phyloP scores from a whole-genome alignment of 352 stramenopile genomes.

The Phytopythium delawarense region DNA sequence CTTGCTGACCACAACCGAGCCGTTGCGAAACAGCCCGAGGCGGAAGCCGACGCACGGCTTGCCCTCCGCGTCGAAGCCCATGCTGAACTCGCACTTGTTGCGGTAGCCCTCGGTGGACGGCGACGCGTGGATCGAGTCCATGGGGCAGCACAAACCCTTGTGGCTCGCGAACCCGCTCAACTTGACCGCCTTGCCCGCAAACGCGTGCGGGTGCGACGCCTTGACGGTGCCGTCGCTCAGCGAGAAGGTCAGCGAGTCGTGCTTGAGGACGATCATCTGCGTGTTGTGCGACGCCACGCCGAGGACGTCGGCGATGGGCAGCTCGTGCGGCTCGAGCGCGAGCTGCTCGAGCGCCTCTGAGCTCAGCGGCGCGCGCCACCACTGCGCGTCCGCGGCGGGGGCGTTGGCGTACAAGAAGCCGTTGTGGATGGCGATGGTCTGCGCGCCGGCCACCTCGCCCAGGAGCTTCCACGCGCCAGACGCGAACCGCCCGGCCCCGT shows the following conservation, averaged over 20 bases:
- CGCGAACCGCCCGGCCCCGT: constrained; percentile 56
- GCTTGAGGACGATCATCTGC: constrained; percentile 59
- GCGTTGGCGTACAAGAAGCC: constrained; percentile 57
- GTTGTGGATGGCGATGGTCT: constrained; percentile 67
- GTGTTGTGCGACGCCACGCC: constrained; percentile 79
- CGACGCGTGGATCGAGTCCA: constrained; percentile 86
- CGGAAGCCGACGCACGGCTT: constrained; percentile 87
- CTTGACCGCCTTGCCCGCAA: constrained; percentile 6
- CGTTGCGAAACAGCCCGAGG: constrained; percentile 77
- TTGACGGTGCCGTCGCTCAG: constrained; percentile 29
- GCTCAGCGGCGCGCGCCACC: constrained; percentile 49
- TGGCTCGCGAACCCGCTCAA: constrained; percentile 74
- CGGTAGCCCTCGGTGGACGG: constrained; percentile 88
- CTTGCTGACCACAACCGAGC: constrained; percentile 61
- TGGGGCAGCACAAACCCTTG: constrained; percentile 77
- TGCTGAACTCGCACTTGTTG: constrained; percentile 98
- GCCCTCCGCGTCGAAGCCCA: constrained; percentile 78
- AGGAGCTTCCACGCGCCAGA: constrained; percentile 59
- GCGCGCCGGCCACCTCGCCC: constrained; percentile 31
- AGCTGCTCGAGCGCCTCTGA: constrained; percentile 44
- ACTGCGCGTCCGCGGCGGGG: constrained; percentile 16
- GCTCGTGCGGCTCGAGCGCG: constrained; percentile 33
- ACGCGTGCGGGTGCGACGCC: constrained; percentile 26
- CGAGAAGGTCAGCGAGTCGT: constrained; percentile 37
- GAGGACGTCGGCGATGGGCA: constrained; percentile 22